Percentiles rank a stretch among this genome's conserved stretches.
Conservation (phyloP, 371 early-diverging fungal genomes). For the Mycotypha africana region DNA sequence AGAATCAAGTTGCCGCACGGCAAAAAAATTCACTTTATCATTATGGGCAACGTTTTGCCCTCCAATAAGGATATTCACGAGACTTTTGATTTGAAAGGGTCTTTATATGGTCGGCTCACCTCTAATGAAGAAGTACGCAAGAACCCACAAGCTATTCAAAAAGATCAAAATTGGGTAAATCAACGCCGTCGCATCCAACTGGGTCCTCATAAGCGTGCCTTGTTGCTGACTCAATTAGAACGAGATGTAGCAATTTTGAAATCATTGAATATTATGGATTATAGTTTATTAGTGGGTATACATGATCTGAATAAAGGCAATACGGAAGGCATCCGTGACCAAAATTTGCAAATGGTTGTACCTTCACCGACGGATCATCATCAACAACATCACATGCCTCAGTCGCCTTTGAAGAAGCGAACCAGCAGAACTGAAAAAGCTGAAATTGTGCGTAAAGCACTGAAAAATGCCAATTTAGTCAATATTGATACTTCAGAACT, state of each 20-base stretch:
- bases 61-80: slow-evolving; percentile 92
- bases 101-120: slow-evolving; percentile 29
- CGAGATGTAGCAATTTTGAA: slow-evolving; percentile 76
- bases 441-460: slow-evolving; percentile 62
- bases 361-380: too few relatives aligned
- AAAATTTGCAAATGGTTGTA: slow-evolving; percentile 43
- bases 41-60: slow-evolving; percentile 97
- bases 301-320: slow-evolving; percentile 85
- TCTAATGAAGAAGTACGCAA: slow-evolving; percentile 62
- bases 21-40: slow-evolving; percentile 94
- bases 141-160: slow-evolving; percentile 80
- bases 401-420: too few relatives aligned
- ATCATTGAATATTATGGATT: slow-evolving; percentile 90
- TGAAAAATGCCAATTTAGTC: slow-evolving; percentile 61
- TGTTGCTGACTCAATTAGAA: slow-evolving; percentile 77
- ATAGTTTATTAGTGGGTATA: slow-evolving; percentile 90
- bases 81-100: slow-evolving; percentile 86
- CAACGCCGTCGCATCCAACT: slow-evolving; percentile 63
- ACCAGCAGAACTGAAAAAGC: slow-evolving; percentile 50
- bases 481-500: slow-evolving; percentile 50
- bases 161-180: slow-evolving; percentile 92
- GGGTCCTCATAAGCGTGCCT: slow-evolving; percentile 69
- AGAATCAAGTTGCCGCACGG: slow-evolving; percentile 91
- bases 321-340: slow-evolving; percentile 76
- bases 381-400: too few relatives aligned